Evolutionary conservation across 2,329 filamentous ascomycete species (phyloP).

Genomic region (Trichoderma harzianum): DNA sequence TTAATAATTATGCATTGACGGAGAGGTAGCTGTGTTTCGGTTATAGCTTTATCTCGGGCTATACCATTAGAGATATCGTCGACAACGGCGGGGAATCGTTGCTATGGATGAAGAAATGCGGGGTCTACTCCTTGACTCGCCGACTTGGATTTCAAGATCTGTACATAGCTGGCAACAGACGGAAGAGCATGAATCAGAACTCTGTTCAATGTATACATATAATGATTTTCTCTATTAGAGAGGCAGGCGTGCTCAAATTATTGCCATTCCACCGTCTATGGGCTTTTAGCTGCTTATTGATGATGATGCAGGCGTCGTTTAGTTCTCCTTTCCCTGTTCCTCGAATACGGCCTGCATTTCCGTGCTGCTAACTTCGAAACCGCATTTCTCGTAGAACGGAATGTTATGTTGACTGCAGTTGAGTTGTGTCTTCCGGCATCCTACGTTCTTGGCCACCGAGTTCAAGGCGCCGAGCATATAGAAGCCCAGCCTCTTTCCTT

Average conservation of each 20-base stretch:
- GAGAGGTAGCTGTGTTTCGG: not conserved
- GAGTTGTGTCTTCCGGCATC: slow-evolving; percentile 78
- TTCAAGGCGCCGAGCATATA: slow-evolving; percentile 75
- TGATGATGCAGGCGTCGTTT: not conserved
- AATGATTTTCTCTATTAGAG: not conserved
- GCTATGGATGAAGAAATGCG: not conserved
- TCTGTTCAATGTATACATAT: not conserved
- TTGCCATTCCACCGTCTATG: not conserved
- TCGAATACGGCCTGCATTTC: slow-evolving; percentile 23
- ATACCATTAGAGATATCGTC: not conserved
- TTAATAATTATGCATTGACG: not conserved
- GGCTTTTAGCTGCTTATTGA: not conserved
- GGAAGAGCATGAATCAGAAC: not conserved
- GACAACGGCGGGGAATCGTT: not conserved
- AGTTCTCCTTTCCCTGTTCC: not conserved
- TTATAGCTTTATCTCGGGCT: not conserved
- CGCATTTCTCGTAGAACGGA: slow-evolving; percentile 62
- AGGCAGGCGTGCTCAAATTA: not conserved
- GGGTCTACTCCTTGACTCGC: not conserved
- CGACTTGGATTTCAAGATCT: not conserved
- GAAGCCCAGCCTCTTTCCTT: slow-evolving; percentile 75
- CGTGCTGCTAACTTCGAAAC: slow-evolving; percentile 21
- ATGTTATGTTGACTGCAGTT: slow-evolving; percentile 77
- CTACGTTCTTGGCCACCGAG: slow-evolving; percentile 66
- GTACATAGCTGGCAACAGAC: slow-evolving; percentile 10